Evolutionary conservation across 306 rosid species (phyloP), one percentile per base, ranked within the genome.

Genomic region (Astragalus membranaceus): DNA sequence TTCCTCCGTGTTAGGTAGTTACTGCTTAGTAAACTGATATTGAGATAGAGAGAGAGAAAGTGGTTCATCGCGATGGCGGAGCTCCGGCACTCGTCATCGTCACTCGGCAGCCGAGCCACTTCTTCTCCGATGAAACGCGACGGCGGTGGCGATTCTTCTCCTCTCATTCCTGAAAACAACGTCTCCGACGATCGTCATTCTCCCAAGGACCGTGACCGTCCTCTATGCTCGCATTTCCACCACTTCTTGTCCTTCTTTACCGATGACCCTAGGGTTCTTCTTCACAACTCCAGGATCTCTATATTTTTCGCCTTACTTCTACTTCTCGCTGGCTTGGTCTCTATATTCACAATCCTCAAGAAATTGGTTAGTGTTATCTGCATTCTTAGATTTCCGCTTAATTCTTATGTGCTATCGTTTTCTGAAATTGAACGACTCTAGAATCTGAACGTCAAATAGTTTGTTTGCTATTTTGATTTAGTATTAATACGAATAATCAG

Each of bases 101-200:
- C 98, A 58, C 63, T 87, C 52, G 97, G 95, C 35, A 52, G 70
- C 46, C 96, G 97, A 39, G 82, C 88, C 74, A 30, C 84, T 26
- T 88, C 96, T 42, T 95, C 97, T 60, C 97, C 99, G 56, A 80
- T 87, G 88, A 91, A 87, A 82, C 95, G 97, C 51, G 99, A 91
- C 68, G 89, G 85, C 61, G 86, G 75, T 73, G 89, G 58, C 6
- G 95, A 83, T 49, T 73, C 89, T 2, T 86, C 95, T 1, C 97
- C 97, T 51, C 64, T 89, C 37, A 47, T 85, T 5, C 63, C 96
- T 8, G 90, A 82, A 30, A 75, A 74, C 35, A 77, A 69, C 75
- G 79, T 77, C 42, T 8, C 70, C 80, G 87, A 87, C 76, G 91
- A 88, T 74, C 97, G 95, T 66, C 86, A 79, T 72, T 79, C 92